Conservation (phyloP, 768 basidiomycete genomes). For the Lactarius pseudohatsudake region DNA sequence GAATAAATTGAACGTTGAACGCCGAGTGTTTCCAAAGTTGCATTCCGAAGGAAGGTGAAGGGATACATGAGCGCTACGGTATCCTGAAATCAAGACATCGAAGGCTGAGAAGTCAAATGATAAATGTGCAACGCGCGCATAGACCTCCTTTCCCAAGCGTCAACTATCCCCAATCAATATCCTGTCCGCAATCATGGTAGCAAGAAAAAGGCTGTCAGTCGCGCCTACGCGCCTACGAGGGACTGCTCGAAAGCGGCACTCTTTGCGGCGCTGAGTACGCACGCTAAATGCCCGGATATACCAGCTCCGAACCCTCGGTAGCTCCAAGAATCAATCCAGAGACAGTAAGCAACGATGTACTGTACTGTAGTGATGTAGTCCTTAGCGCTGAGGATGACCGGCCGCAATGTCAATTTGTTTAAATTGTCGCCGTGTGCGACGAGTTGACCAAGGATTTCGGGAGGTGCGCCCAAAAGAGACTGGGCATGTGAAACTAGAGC, state of each 20-base stretch:
- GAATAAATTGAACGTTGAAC: conserved; percentile 12
- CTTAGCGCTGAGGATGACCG: conserved; percentile 8
- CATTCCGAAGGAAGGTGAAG: conserved; percentile 6
- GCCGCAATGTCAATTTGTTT: conserved; percentile 13
- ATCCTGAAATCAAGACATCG: background rate
- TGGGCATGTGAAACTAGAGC: conserved; percentile 11
- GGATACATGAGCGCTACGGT: background rate
- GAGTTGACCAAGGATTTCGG: background rate
- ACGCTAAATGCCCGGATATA: background rate
- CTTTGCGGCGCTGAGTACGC: background rate
- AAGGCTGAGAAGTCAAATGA: background rate
- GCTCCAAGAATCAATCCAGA: background rate
- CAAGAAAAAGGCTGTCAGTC: too few relatives aligned
- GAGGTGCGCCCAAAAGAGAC: background rate
- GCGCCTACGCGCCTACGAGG: background rate
- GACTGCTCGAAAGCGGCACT: background rate
- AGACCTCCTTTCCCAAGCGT: background rate
- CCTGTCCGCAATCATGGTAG: background rate
- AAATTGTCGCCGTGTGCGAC: conserved; percentile 4
- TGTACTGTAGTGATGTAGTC: background rate
- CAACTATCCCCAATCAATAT: conserved; percentile 3
- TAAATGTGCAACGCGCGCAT: background rate
- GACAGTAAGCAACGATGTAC: background rate
- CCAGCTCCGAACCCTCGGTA: background rate
- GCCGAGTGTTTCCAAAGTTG: conserved; percentile 4